Base-by-base conservation (phyloP, 371 early-diverging fungal genomes). In the Rhizopus arrhizus region DNA sequence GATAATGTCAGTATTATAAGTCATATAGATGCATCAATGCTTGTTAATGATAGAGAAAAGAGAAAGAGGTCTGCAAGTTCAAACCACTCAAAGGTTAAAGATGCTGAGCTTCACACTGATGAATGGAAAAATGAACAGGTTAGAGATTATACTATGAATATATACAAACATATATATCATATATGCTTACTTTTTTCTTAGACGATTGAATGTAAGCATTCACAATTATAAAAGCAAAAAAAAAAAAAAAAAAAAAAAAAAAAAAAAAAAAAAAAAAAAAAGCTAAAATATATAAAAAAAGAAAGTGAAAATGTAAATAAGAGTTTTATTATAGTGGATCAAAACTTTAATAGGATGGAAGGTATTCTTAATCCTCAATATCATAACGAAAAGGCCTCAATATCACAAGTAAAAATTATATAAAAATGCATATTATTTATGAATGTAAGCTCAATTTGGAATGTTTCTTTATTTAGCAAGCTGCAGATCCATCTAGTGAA, bases 301-400 rank as follows among this genome's bases (percentile, higher is more conserved):
- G 22, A 22, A 22, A 22, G 22, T 22, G 36, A 50, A 48, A 32
- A 40, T 43, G 43, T 43, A 43, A 36, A 36, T n/a, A 43, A 43
- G 40, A 40, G 46, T 4, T 43, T 55, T 42, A 41, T 33, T 34
- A 49, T 35, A 71, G 74, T 78, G 40, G 74, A 83, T 53, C 70
- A 76, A 58, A 70, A 78, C 53, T 72, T 78, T 53, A 65, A 65
- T 38, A 64, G 70, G 29, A 75, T 83, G 77, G 77, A 83, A 42
- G 84, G 77, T 10, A 83, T 80, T 11, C 61, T 78, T 15, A 78
- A 79, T n/a, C 58, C 69, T 29, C 74, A 73, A 10, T 64, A 73
- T 51, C 49, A 56, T 43, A 38, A 53, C 16, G 32, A 42, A 33
- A 58, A 61, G 10, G 33, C 48, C 32, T 56, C 57, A 4, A 13